Evolutionary conservation across 1,139 yeast genomes (phyloP).

Genomic region (Suhomyces choctaworum): DNA sequence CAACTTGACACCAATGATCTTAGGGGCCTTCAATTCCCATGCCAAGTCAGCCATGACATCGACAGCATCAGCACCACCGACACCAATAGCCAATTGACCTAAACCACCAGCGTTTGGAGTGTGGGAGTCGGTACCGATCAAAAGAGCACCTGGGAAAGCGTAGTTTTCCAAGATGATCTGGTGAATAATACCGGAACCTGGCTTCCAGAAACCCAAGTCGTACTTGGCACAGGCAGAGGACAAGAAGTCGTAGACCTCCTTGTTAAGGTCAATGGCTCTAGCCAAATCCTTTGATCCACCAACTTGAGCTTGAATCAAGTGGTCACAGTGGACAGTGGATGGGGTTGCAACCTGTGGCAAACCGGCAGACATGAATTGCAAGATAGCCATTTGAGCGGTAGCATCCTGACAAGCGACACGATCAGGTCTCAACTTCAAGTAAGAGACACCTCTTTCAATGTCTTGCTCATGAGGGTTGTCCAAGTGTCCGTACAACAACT

Average conservation of each 20-base stretch:
- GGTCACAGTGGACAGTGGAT: constrained; percentile 98
- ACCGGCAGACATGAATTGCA: constrained; percentile 98
- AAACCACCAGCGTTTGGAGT: constrained; percentile 99
- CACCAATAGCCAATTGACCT: constrained; percentile 98
- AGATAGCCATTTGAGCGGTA: constrained; percentile 98
- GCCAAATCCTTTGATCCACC: constrained; percentile 93
- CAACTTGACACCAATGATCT: constrained; percentile 93
- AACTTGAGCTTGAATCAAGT: constrained; percentile 95
- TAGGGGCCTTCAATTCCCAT: constrained; percentile 99
- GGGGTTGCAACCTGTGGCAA: constrained; percentile 95
- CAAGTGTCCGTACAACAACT: constrained; percentile 92
- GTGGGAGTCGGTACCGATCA: constrained; percentile 98
- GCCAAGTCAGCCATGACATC: constrained; percentile 95
- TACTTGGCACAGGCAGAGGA: constrained; percentile 93
- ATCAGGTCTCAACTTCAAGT: constrained; percentile 96
- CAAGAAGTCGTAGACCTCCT: constrained; percentile 96
- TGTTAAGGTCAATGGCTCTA: constrained; percentile 90
- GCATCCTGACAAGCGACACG: constrained; percentile 99
- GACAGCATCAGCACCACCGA: constrained; percentile 99
- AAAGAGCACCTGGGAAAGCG: constrained; percentile 96
- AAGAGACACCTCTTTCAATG: constrained; percentile 93
- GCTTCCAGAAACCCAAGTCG: constrained; percentile 99
- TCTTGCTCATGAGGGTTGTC: constrained; percentile 95
- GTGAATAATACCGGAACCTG: constrained; percentile 98
- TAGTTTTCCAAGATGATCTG: constrained; percentile 97